phyloP scores from a whole-genome alignment of 2,329 filamentous ascomycete species.

The Fonsecaea erecta region DNA sequence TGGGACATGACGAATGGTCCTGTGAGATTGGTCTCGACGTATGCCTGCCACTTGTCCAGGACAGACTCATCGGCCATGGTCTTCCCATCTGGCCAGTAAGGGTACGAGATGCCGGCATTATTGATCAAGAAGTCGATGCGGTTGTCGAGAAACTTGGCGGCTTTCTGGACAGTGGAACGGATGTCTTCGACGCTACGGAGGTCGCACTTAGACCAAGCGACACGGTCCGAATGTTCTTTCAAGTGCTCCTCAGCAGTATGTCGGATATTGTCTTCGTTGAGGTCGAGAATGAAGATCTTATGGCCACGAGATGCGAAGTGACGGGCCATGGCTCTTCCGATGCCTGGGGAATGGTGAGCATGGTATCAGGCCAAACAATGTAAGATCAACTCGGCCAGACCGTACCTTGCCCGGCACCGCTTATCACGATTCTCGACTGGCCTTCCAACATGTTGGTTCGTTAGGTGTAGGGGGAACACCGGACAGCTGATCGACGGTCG shows the following conservation, averaged over 20 bases:
- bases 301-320: constrained; percentile 51
- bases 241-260: constrained; percentile 44
- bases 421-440: constrained; percentile 28
- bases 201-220: constrained; percentile 49
- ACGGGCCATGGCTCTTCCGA: constrained; percentile 52
- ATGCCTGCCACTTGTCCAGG: constrained; percentile 52
- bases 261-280: constrained; percentile 48
- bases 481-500: background rate
- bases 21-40: constrained; percentile 55
- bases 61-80: constrained; percentile 53
- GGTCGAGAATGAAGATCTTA: constrained; percentile 53
- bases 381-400: background rate
- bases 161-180: constrained; percentile 43
- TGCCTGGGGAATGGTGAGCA: constrained; percentile 40
- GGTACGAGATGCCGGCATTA: constrained; percentile 45
- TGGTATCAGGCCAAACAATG: background rate
- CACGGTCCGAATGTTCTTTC: constrained; percentile 40
- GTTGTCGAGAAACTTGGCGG: constrained; percentile 45
- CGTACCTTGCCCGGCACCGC: constrained; percentile 32
- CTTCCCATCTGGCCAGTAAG: constrained; percentile 51
- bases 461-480: background rate
- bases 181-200: constrained; percentile 48
- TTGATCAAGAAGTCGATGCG: constrained; percentile 49
- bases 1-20: constrained; percentile 53
- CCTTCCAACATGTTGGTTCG: constrained; percentile 24